phyloP scores from a whole-genome alignment of 1,284 basidiomycete species.

The Pseudomicrostroma phylloplanum region DNA sequence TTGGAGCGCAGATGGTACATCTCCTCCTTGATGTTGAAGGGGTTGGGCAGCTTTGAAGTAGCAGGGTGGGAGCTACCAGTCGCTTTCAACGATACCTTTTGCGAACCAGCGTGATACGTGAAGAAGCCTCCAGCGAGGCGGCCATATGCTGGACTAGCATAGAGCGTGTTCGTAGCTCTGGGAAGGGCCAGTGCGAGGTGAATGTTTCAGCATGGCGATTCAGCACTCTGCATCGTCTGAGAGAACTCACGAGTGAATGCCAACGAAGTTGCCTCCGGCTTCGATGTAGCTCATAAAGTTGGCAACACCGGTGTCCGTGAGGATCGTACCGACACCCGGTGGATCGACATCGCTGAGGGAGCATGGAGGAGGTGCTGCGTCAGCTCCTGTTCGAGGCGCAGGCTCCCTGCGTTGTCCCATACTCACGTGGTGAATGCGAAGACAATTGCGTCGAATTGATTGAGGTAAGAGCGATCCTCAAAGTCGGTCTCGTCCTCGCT shows the following conservation, averaged over 20 bases:
- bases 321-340: slow-evolving; percentile 54
- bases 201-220: too few relatives aligned
- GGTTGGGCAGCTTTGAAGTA: slow-evolving; percentile 22
- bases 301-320: slow-evolving; percentile 60
- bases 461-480: slow-evolving; percentile 20
- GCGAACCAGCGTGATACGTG: slow-evolving; percentile 67
- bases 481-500: slow-evolving; percentile 27
- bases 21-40: slow-evolving; percentile 28
- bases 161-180: slow-evolving; percentile 59
- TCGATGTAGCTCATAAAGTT: slow-evolving; percentile 65
- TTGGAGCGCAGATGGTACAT: slow-evolving; percentile 73
- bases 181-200: too few relatives aligned
- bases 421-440: slow-evolving; percentile 59
- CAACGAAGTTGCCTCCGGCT: slow-evolving; percentile 66
- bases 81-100: slow-evolving; percentile 36
- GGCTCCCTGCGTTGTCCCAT: too few relatives aligned
- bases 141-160: slow-evolving; percentile 63
- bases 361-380: too few relatives aligned
- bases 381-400: too few relatives aligned
- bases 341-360: slow-evolving; percentile 53
- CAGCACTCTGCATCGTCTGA: too few relatives aligned
- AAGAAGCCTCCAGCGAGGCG: slow-evolving; percentile 60
- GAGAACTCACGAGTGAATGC: slow-evolving; percentile 60
- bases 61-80: slow-evolving; percentile 20
- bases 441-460: slow-evolving; percentile 53